Base-by-base conservation (phyloP, 148 eudicot genomes). In the Cornus florida region DNA sequence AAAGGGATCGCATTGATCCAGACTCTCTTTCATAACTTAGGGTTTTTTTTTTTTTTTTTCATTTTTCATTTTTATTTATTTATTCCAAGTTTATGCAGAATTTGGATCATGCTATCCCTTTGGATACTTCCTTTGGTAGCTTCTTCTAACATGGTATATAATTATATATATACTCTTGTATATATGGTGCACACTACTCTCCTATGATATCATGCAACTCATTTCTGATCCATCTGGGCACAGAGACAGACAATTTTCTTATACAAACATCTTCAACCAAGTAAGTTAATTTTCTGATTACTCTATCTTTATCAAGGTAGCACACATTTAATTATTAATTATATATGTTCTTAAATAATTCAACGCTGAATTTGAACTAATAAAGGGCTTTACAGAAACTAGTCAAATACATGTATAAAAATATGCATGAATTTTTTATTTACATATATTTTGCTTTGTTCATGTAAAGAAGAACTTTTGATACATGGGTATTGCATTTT, bases 1-100 rank as follows among this genome's bases (percentile, higher is more conserved):
- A 93, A 93, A 93, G 97, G 97, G 97, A 93, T 93, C 97, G 97
- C 97, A 93, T 92, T 93, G 97, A 93, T 93, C 97, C 91, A 33
- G 73, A 75, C 56, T 76, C 75, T 68, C 31, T 20, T 31, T 20
- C 24, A 62, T n/a, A 17, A 13, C 23, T 62, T 62, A 11, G 3
- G 4, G 23, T 43, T 43, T 3, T 0, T 35, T 35, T 35, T 33
- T 57, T 41, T 41, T 3, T 9, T 35, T 35, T 35, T 35, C 13
- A 0, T 28, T 28, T 28, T 28, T 28, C 28, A 0, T 28, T 0
- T 28, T 28, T 28, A 28, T 28, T 28, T 28, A 14, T 57, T 2
- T 57, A 20, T 62, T 62, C 66, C 7, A 20, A 62, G 66, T 62
- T 20, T 62, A 62, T 62, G 7, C 5, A 11, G 23, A 62, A 81